phyloP scores from a whole-genome alignment of 106 monocot species.

The Dactylorhiza incarnata region DNA sequence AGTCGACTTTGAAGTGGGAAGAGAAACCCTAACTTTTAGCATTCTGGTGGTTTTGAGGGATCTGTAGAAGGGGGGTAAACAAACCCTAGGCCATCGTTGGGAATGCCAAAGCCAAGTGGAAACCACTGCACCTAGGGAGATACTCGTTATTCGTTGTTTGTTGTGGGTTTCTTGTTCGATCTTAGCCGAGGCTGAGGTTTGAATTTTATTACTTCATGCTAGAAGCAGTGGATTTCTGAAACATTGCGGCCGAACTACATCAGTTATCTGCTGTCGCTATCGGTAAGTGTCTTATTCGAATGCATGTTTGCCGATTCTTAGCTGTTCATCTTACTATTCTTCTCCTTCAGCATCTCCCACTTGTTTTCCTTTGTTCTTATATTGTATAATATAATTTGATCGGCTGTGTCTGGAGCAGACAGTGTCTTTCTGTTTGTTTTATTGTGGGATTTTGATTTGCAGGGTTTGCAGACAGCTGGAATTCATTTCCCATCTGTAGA shows the following conservation, averaged over 20 bases:
- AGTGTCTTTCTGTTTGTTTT: not conserved
- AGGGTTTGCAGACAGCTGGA: not conserved
- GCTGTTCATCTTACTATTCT: not conserved
- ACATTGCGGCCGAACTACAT: not conserved
- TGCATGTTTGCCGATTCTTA: not conserved
- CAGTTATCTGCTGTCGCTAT: not conserved
- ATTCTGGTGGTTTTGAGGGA: too few species aligned
- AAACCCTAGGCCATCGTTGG: slow-evolving; percentile 1
- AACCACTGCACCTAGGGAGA: not conserved
- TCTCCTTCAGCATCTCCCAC: not conserved
- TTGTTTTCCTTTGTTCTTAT: not conserved
- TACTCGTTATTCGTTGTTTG: not conserved
- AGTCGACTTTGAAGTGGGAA: not conserved
- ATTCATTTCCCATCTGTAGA: not conserved
- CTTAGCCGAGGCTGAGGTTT: not conserved
- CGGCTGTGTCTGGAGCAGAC: not conserved
- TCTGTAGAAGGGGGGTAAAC: not conserved
- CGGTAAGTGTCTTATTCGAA: not conserved
- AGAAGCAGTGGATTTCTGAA: not conserved
- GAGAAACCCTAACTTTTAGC: not conserved
- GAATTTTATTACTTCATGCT: not conserved
- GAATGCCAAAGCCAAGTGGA: slow-evolving; percentile 1
- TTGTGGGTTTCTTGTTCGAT: not conserved
- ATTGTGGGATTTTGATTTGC: not conserved
- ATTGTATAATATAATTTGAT: not conserved